Conservation (phyloP, 192 early-diverging fungal species). For the Coemansia sp. region DNA sequence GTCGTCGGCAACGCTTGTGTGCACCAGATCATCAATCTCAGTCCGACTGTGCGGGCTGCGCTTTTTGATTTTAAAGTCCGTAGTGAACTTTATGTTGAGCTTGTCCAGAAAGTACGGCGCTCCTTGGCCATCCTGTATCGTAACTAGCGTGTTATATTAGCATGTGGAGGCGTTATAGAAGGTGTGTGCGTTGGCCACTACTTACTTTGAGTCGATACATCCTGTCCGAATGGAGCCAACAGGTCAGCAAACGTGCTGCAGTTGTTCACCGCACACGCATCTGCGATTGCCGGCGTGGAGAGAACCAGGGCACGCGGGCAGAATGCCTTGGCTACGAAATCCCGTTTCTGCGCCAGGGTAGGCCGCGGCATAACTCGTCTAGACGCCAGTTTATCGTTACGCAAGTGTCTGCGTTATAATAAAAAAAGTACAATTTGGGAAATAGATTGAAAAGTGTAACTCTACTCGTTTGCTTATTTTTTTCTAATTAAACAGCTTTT, state of each 20-base stretch:
- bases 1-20: conserved; percentile 11
- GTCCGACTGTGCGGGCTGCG: conserved; percentile 9
- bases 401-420: background rate
- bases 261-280: conserved; percentile 34
- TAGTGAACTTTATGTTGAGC: conserved; percentile 40
- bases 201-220: conserved; percentile 54
- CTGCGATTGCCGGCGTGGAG: conserved; percentile 25
- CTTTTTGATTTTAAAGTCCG: conserved; percentile 34
- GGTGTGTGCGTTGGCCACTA: too few species aligned
- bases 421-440: background rate
- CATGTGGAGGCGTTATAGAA: background rate
- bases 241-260: conserved; percentile 46
- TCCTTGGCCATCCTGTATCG: conserved; percentile 55
- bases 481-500: background rate
- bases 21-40: conserved; percentile 32
- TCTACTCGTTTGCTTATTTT: background rate
- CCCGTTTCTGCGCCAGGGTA: conserved; percentile 43
- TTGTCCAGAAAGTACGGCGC: conserved; percentile 54
- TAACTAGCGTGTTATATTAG: conserved; percentile 28
- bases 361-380: conserved; percentile 49
- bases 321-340: conserved; percentile 50
- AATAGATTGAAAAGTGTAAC: background rate
- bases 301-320: conserved; percentile 52
- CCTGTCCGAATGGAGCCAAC: conserved; percentile 50
- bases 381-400: conserved; percentile 33